These are phyloP conservation scores for Eimeria sp. DNA, from an alignment of 169 alveolate genomes.

Conservation along the genomic window DNA sequence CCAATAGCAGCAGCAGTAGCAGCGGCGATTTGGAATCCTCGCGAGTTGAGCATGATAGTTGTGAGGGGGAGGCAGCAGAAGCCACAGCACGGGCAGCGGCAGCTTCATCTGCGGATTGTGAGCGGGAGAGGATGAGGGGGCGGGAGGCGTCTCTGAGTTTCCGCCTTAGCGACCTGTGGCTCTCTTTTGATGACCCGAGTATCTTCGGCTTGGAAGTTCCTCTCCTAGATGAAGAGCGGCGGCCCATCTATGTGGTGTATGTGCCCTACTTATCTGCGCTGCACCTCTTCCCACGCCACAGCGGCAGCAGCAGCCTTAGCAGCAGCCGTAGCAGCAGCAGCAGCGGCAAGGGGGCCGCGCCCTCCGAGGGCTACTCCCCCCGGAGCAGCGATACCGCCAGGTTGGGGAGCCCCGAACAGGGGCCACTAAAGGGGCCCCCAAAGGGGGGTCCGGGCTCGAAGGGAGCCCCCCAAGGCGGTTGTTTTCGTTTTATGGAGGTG, in stretches of 20 bases:
- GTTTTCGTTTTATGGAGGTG: conserved; percentile 72
- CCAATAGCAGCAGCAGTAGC: background rate
- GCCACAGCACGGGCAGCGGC: conserved; percentile 4
- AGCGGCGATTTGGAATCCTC: background rate
- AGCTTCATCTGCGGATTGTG: background rate
- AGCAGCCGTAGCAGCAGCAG: background rate
- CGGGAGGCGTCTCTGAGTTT: background rate
- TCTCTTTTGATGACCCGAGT: conserved; percentile 55
- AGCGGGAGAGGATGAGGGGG: background rate
- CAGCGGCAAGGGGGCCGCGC: background rate
- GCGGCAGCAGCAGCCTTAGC: background rate
- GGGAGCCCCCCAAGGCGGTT: conserved; percentile 27
- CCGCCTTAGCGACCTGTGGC: conserved; percentile 24
- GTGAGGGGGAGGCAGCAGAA: too few relatives aligned
- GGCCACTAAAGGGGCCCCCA: background rate
- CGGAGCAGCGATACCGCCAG: background rate
- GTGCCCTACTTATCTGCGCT: conserved; percentile 70
- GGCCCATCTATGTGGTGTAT: conserved; percentile 36
- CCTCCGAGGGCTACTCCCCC: conserved; percentile 1
- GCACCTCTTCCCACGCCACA: conserved; percentile 62
- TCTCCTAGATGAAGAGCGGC: conserved; percentile 26
- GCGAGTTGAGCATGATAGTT: too few relatives aligned
- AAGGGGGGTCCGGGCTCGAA: background rate
- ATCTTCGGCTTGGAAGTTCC: conserved; percentile 62
- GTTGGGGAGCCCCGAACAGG: conserved; percentile 7